These are phyloP conservation scores for Mortierella sp. DNA, from an alignment of 371 early-diverging fungal species.

Conservation along the genomic window DNA sequence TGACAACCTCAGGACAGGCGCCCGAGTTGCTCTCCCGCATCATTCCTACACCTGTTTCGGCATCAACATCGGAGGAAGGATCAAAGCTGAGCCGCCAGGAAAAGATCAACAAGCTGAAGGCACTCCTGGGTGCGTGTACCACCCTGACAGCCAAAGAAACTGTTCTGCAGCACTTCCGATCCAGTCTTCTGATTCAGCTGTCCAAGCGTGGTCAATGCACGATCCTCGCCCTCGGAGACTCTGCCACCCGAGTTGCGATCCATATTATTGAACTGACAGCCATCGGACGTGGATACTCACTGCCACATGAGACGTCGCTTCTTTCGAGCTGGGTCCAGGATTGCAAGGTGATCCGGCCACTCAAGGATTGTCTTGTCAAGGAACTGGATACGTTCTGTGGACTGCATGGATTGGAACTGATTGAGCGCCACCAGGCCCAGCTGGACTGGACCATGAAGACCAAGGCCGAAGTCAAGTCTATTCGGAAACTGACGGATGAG, in stretches of 20 bases:
- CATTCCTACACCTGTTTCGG: background rate
- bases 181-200: conserved; percentile 65
- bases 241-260: conserved; percentile 85
- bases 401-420: conserved; percentile 62
- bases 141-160: conserved; percentile 72
- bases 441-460: conserved; percentile 34
- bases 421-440: conserved; percentile 26
- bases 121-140: conserved; percentile 50
- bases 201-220: conserved; percentile 68
- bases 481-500: conserved; percentile 58
- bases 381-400: conserved; percentile 85
- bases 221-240: conserved; percentile 83
- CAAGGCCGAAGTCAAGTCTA: conserved; percentile 49
- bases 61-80: background rate
- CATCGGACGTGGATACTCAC: conserved; percentile 89
- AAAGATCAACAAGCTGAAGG: conserved; percentile 34
- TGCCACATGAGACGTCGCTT: conserved; percentile 83
- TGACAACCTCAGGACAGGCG: conserved; percentile 47
- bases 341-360: conserved; percentile 76
- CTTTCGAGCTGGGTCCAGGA: conserved; percentile 66
- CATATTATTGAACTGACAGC: conserved; percentile 84
- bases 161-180: conserved; percentile 73
- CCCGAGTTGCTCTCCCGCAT: conserved; percentile 47
- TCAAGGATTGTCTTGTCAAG: conserved; percentile 86
- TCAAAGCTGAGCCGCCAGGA: conserved; percentile 29